Evolutionary conservation across 129 eudicot species (phyloP).

Genomic region (Escallonia herrerae): DNA sequence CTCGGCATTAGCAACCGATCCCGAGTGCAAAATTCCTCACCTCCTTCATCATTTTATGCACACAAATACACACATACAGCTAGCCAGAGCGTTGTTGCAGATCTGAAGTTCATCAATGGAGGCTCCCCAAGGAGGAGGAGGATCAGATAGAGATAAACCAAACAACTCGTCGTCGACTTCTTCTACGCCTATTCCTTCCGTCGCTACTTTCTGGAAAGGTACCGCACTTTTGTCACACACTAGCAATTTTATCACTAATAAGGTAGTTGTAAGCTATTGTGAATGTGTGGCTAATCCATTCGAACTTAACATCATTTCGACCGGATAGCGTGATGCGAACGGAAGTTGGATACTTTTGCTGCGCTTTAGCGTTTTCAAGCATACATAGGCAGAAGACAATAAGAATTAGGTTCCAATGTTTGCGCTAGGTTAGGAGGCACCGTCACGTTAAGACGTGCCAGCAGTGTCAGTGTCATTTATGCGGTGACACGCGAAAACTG

Average conservation of each 20-base stretch:
- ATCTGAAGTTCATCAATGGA: slow-evolving; percentile 56
- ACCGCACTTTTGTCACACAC: background rate
- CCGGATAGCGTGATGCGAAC: background rate
- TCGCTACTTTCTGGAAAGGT: slow-evolving; percentile 99
- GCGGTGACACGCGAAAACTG: too few relatives aligned
- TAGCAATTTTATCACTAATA: too few relatives aligned
- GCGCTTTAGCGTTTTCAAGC: background rate
- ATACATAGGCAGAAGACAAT: too few relatives aligned
- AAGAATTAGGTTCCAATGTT: too few relatives aligned
- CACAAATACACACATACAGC: too few relatives aligned
- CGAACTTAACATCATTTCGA: background rate
- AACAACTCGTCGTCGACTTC: slow-evolving; percentile 51
- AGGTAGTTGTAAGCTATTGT: too few relatives aligned
- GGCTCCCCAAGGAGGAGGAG: slow-evolving; percentile 46
- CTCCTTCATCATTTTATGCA: background rate
- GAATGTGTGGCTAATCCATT: too few relatives aligned
- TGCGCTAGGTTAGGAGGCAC: too few relatives aligned
- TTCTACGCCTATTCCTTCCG: slow-evolving; percentile 63
- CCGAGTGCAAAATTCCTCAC: too few relatives aligned
- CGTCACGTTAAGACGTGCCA: too few relatives aligned
- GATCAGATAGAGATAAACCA: slow-evolving; percentile 56
- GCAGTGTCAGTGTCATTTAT: too few relatives aligned
- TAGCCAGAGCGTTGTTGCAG: background rate
- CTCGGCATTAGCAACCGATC: too few relatives aligned
- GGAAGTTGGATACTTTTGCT: background rate